Evolutionary conservation across 176 grass and related monocot genomes (phyloP).

Genomic region (Panicum miliaceum): DNA sequence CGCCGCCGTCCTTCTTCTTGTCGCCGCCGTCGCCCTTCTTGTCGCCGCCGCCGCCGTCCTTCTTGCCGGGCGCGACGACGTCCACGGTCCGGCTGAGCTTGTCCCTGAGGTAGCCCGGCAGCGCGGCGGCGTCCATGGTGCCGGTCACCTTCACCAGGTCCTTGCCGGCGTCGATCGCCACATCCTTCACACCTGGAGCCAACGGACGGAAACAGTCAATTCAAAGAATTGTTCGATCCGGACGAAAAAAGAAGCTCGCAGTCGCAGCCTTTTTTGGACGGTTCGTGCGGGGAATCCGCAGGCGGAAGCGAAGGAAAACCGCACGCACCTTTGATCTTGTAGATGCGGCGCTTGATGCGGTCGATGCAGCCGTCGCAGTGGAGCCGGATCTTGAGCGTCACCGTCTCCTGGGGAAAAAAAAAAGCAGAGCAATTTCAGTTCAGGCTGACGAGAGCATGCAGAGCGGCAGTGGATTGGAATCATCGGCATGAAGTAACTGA

Average conservation of each 20-base stretch:
- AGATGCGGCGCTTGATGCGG: constrained; percentile 64
- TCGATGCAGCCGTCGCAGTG: constrained; percentile 91
- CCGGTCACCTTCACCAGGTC: constrained; percentile 86
- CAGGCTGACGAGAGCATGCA: neutral
- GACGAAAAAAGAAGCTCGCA: neutral
- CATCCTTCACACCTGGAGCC: constrained; percentile 74
- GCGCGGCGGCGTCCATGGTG: constrained; percentile 71
- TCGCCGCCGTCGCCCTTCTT: constrained; percentile 46
- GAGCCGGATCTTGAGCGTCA: constrained; percentile 91
- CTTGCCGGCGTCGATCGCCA: constrained; percentile 63
- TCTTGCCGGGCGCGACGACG: constrained; percentile 54
- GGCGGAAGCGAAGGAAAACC: neutral
- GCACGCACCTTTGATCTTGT: constrained; percentile 84
- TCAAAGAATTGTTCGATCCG: neutral
- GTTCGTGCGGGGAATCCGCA: neutral
- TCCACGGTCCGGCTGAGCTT: constrained; percentile 78
- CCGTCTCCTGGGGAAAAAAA: constrained; percentile 50
- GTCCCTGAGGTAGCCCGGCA: constrained; percentile 64
- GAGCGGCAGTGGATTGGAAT: neutral
- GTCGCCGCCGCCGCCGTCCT: constrained; percentile 43
- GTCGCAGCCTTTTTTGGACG: neutral
- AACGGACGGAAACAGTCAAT: neutral
- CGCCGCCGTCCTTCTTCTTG: constrained; percentile 38
- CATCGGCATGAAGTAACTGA: constrained; percentile 23
- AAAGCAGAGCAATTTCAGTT: constrained; percentile 25